phyloP scores from a whole-genome alignment of 345 rosid species.

The Syzygium grande region DNA sequence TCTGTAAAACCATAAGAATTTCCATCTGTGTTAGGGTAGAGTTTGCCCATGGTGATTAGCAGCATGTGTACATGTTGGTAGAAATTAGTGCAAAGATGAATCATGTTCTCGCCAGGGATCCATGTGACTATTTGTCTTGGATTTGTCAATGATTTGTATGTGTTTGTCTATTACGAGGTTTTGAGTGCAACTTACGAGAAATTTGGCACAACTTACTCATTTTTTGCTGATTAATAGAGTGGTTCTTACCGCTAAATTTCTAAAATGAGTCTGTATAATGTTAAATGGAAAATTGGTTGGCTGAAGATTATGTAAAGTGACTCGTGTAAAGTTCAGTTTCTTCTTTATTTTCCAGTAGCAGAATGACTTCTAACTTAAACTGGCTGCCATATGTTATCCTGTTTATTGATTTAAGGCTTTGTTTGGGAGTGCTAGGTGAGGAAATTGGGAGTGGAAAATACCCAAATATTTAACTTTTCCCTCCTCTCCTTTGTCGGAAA shows the following conservation, averaged over 20 bases:
- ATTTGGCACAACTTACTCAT: background rate
- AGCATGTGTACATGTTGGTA: background rate
- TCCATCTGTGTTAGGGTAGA: background rate
- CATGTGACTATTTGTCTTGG: background rate
- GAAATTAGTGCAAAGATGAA: background rate
- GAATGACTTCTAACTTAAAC: background rate
- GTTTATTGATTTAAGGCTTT: background rate
- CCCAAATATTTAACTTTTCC: background rate
- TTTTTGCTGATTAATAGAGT: background rate
- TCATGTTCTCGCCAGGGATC: background rate
- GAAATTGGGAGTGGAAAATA: background rate
- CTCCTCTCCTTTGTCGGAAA: background rate
- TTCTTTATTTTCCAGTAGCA: background rate
- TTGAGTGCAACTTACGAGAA: background rate
- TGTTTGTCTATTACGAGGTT: background rate
- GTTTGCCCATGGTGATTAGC: background rate
- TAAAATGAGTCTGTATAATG: background rate
- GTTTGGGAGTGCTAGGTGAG: background rate
- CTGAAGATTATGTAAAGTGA: background rate
- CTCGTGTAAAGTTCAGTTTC: background rate
- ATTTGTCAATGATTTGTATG: background rate
- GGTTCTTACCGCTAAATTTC: background rate
- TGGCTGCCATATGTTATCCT: background rate
- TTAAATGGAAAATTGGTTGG: background rate
- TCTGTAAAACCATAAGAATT: background rate